Evolutionary conservation across 257 asterid genomes (phyloP), one percentile per base, ranked within the genome.

Genomic region (Solanum peruvianum): DNA sequence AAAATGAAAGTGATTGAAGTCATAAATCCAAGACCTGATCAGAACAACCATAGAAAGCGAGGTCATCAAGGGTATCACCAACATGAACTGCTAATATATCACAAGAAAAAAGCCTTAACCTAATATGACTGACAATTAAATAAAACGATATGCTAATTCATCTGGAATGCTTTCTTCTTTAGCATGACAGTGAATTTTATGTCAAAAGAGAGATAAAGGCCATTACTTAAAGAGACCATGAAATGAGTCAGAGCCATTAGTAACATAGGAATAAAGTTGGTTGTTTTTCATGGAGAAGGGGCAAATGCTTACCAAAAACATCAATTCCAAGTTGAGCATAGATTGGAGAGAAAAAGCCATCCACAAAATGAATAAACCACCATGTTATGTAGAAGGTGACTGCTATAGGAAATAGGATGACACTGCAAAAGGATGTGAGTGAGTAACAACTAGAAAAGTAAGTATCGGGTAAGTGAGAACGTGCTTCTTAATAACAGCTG

Each of bases 361-460:
- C 93, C 69, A 91, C 93, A 31, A 91, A 87, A 81, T 91, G 93
- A 84, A 91, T 91, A 84, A 91, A 90, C 93, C 93, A 91, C 93
- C 93, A 91, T 31, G 93, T 91, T 85, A 88, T 84, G 45, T 90
- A 91, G 90, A 91, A 91, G 18, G 93, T 91, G 89, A 91, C 77
- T 70, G 93, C 93, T 11, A 91, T 87, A 2, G 93, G 93, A 66
- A 91, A 87, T 44, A 91, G 88, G 86, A 91, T 90, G 85, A 91
- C 93, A 87, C 93, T 91, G 92, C 92, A 90, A 88, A 71, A 27
- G 66, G 82, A 12, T 67, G 27, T 52, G 45, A 41, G 77, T 71
- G 29, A 76, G 89, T 29, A 35, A 58, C 35, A 86, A 88, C 84
- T 83, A 88, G 35, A 49, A 49, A 73, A 15, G 35, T 86, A 73